Conservation (phyloP, 257 asterid genomes). For the Solanum tarijense region DNA sequence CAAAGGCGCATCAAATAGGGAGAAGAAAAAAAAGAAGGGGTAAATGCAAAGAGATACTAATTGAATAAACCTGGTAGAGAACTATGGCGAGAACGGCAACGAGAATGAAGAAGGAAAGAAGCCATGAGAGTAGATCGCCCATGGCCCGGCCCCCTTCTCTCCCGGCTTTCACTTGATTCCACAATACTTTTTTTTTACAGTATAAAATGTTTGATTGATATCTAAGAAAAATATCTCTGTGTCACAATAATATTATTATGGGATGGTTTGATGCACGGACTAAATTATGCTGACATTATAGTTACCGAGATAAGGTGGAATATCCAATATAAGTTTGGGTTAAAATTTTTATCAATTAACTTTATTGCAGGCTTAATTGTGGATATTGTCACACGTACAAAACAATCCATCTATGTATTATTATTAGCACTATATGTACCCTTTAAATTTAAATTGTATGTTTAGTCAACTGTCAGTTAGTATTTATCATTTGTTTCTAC, state of each 20-base stretch:
- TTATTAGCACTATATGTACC: too few species aligned
- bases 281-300: too few species aligned
- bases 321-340: too few species aligned
- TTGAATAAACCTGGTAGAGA: conserved; percentile 54
- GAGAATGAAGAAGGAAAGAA: conserved; percentile 65
- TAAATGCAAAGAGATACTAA: not conserved
- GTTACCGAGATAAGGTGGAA: not conserved
- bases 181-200: not conserved
- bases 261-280: not conserved
- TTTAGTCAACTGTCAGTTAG: too few species aligned
- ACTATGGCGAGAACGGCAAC: conserved; percentile 51
- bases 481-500: too few species aligned
- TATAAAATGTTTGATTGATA: not conserved
- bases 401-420: too few species aligned
- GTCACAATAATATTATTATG: not conserved
- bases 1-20: too few species aligned
- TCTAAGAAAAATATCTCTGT: not conserved
- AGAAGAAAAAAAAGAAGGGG: too few species aligned
- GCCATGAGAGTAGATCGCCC: conserved; percentile 67
- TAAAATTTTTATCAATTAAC: too few species aligned
- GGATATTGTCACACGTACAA: too few species aligned
- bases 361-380: too few species aligned
- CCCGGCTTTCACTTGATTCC: not conserved
- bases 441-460: too few species aligned
- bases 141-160: conserved; percentile 9